Percentiles rank a stretch among this genome's conserved stretches.
phyloP scores from a whole-genome alignment of 352 stramenopile genomes.

The Phytophthora agathidicida region DNA sequence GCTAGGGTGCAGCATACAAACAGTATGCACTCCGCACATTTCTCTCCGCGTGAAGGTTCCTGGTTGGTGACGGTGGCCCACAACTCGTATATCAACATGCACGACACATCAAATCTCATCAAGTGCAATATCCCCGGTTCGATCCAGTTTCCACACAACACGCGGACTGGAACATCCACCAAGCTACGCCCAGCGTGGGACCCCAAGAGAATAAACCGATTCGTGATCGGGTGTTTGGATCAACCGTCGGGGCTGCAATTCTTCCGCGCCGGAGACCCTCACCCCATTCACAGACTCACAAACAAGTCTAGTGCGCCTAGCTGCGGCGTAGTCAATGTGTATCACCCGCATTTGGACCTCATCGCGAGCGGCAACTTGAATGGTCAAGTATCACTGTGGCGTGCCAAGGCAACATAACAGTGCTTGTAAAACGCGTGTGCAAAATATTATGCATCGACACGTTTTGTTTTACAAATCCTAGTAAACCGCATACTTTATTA shows the following conservation, averaged over 20 bases:
- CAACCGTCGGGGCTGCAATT: constrained; percentile 71
- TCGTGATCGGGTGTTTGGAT: constrained; percentile 70
- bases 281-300: constrained; percentile 58
- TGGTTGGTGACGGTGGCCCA: constrained; percentile 70
- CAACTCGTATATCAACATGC: constrained; percentile 70
- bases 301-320: constrained; percentile 43
- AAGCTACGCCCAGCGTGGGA: constrained; percentile 76
- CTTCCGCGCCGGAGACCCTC: constrained; percentile 51
- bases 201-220: constrained; percentile 57
- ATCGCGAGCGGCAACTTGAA: constrained; percentile 72
- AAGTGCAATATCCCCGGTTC: constrained; percentile 18
- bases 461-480: no score
- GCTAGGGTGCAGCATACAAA: constrained; percentile 51
- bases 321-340: constrained; percentile 74
- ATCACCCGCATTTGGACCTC: constrained; percentile 68
- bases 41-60: constrained; percentile 56
- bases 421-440: no score
- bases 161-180: constrained; percentile 65
- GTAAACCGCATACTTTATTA: not conserved
- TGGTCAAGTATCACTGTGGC: constrained; percentile 55
- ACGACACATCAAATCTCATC: constrained; percentile 34
- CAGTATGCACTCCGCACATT: constrained; percentile 78
- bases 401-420: constrained; percentile 9
- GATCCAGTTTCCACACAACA: constrained; percentile 50
- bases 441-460: no score